phyloP scores from a whole-genome alignment of 129 eudicot species.

The Lonicera japonica region DNA sequence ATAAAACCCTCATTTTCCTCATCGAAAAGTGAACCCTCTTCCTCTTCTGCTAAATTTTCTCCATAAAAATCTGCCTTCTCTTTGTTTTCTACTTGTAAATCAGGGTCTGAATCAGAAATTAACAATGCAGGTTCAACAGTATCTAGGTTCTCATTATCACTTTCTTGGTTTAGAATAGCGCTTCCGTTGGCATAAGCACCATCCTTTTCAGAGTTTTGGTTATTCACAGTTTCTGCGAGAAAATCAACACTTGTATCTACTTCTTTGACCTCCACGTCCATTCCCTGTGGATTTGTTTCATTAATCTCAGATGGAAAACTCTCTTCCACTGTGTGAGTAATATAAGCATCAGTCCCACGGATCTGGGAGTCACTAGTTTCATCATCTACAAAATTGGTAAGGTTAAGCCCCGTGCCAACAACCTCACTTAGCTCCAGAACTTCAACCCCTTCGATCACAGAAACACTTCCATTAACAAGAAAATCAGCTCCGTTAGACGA shows the following conservation, averaged over 20 bases:
- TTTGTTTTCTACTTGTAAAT: neutral
- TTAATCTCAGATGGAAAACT: neutral
- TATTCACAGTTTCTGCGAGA: neutral
- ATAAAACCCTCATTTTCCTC: conserved; percentile 10
- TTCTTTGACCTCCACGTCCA: conserved; percentile 7
- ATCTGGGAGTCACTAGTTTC: no score
- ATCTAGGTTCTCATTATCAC: neutral
- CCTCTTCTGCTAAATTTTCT: conserved; percentile 7
- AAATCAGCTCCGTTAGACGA: conserved; percentile 1
- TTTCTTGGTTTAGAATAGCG: neutral
- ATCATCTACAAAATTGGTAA: no score
- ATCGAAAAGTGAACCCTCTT: neutral
- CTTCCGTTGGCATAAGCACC: conserved; percentile 3
- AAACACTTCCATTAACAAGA: conserved; percentile 2
- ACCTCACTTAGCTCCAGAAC: neutral
- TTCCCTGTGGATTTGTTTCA: neutral
- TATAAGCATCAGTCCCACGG: no score
- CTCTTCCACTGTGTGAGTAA: no score
- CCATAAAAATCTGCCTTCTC: neutral
- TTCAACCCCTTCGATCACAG: no score
- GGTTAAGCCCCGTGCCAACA: neutral
- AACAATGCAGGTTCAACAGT: conserved; percentile 10
- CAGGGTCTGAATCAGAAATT: conserved; percentile 7
- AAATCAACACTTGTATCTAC: neutral
- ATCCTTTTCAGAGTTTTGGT: neutral